A percentile compares a stretch with the other conserved stretches of the same genome.
These are phyloP conservation scores for Paecilomyces fulvus DNA, from an alignment of 2,329 filamentous ascomycete species.

Conservation along the genomic window DNA sequence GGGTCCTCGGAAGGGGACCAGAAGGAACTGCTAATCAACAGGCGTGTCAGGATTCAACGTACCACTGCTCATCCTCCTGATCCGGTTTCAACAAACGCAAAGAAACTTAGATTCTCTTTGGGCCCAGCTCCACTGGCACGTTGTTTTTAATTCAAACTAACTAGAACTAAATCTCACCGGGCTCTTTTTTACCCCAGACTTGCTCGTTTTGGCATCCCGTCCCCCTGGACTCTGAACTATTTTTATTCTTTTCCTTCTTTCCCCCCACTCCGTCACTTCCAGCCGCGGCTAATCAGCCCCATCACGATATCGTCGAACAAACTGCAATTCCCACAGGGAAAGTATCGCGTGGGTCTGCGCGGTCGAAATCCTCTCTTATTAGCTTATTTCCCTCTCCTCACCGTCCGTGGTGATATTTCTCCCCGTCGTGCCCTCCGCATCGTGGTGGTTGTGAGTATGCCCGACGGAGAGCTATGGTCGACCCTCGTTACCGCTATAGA, in stretches of 20 bases:
- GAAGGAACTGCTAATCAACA: not conserved
- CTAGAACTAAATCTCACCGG: not conserved
- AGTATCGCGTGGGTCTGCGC: not conserved
- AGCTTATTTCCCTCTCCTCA: not conserved
- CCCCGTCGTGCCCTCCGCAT: not conserved
- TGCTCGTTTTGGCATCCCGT: not conserved
- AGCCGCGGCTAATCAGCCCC: not conserved
- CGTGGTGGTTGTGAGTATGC: slow-evolving; percentile 1
- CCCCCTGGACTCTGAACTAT: not conserved
- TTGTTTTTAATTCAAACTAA: not conserved
- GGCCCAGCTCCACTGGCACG: not conserved
- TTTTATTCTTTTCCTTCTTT: not conserved
- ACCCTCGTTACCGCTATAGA: slow-evolving; percentile 22
- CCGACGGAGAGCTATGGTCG: not conserved
- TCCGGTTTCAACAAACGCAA: no score
- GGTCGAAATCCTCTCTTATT: not conserved
- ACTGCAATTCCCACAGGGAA: not conserved
- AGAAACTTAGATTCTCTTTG: no score
- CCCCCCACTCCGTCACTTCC: not conserved
- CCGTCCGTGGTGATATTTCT: not conserved
- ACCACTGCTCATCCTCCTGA: no score
- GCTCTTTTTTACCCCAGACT: not conserved
- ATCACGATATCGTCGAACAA: not conserved
- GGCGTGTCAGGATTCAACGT: not conserved
- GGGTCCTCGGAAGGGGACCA: not conserved